Base-by-base conservation (phyloP, 345 rosid species). In the Populus ilicifolia region DNA sequence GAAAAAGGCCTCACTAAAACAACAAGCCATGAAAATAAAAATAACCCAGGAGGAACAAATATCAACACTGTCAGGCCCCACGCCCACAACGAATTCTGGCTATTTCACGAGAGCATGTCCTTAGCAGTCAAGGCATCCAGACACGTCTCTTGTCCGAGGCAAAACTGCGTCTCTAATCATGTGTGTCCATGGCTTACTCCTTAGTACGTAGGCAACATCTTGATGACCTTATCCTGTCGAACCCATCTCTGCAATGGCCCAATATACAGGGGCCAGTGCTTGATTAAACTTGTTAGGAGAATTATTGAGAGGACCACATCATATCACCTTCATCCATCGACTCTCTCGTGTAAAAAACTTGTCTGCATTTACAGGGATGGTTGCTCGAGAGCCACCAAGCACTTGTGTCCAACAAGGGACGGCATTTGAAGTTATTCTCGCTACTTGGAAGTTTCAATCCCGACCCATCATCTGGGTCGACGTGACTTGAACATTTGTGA, bases 261-360 rank as follows among this genome's bases (percentile, higher is more conserved):
- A 44, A 4, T 2, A 17, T 33, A 20, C 33, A 63, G 5, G 30
- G 46, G 13, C 61, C 75, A n/a, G 33, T 23, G 17, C 67, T 46
- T 35, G 38, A n/a, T 62, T 63, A n/a, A 44, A n/a, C 38, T 13
- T 71, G 48, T 30, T 69, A 1, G 23, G 70, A 36, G 70, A 71
- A 70, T 73, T 52, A 54, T 71, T 71, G 75, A 65, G 29, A 52
- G 75, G 75, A 56, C 76, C 72, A 72, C 81, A 29, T 36, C 18
- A 16, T 13, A 38, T 61, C 82, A 20, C 68, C 70, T 17, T 27
- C 76, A 46, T 14, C 36, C 46, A 2, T 20, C 21, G 29, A 48
- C 20, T 29, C 46, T 30, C 30, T 27, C 23, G 6, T 14, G 21
- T 18, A 25, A 14, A 48, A 43, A 43, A 27, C 39, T 11, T 70